These are phyloP conservation scores for Taxawa tesnikishii DNA, from an alignment of 2,329 filamentous ascomycete species.

Conservation along the genomic window DNA sequence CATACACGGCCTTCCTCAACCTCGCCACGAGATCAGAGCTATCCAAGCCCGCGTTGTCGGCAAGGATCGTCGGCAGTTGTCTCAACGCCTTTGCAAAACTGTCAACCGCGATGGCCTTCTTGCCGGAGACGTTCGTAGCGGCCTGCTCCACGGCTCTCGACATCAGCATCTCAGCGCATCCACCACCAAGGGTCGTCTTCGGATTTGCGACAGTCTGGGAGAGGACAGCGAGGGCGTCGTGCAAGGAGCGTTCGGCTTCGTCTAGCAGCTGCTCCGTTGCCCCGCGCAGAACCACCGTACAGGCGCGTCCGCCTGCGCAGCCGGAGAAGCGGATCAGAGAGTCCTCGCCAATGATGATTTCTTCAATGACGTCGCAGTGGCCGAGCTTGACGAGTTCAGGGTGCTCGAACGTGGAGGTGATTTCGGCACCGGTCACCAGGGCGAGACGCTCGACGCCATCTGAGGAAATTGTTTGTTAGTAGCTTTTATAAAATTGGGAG, in stretches of 20 bases:
- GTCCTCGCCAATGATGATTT: conserved; percentile 97
- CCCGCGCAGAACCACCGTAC: conserved; percentile 90
- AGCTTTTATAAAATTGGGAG: no score
- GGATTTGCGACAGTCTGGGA: conserved; percentile 95
- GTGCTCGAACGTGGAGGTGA: conserved; percentile 95
- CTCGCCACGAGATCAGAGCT: conserved; percentile 87
- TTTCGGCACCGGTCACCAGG: conserved; percentile 92
- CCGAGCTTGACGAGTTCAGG: conserved; percentile 95
- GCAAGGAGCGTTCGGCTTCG: conserved; percentile 88
- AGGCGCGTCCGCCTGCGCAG: conserved; percentile 84
- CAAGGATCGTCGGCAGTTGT: conserved; percentile 90
- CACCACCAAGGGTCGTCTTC: conserved; percentile 84
- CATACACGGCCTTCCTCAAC: conserved; percentile 86
- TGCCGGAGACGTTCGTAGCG: conserved; percentile 87
- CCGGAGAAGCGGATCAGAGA: conserved; percentile 96
- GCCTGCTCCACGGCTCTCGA: conserved; percentile 92
- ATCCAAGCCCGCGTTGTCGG: conserved; percentile 94
- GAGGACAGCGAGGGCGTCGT: conserved; percentile 90
- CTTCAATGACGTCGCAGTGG: conserved; percentile 89
- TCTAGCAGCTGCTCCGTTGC: conserved; percentile 95
- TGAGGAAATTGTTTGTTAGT: no score
- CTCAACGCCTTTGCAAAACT: conserved; percentile 80
- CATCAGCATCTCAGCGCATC: conserved; percentile 98
- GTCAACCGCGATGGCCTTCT: conserved; percentile 88
- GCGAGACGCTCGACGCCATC: conserved; percentile 92